phyloP scores from a whole-genome alignment of 2,329 filamentous ascomycete species.

The Colletotrichum tabaci region DNA sequence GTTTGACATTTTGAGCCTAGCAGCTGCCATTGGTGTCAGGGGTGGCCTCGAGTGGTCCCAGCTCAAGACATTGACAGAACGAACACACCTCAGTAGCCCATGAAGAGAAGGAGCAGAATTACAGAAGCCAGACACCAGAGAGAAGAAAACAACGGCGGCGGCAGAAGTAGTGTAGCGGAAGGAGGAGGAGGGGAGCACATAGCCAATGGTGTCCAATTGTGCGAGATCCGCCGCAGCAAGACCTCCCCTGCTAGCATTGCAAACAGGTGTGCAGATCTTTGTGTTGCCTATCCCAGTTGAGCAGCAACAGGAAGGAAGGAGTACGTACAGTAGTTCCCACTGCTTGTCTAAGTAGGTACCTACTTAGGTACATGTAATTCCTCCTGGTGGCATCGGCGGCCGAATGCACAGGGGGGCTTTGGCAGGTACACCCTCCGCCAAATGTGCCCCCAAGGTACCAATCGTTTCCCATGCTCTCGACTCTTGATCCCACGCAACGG shows the following conservation, averaged over 20 bases:
- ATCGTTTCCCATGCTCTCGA: neutral
- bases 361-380: neutral
- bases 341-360: no score
- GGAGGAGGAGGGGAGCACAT: neutral
- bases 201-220: neutral
- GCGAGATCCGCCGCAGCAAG: no score
- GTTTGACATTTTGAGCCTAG: neutral
- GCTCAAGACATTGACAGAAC: constrained; percentile 4
- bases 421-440: neutral
- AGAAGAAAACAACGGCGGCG: no score
- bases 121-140: neutral
- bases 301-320: neutral
- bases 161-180: neutral
- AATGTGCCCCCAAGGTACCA: neutral
- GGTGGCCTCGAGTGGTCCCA: constrained; percentile 13
- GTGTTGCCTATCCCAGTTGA: constrained; percentile 11
- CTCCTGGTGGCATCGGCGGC: neutral
- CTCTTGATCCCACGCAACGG: neutral
- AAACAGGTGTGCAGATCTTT: constrained; percentile 37
- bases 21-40: constrained; percentile 7
- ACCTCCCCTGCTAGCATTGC: constrained; percentile 22
- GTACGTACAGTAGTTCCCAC: no score
- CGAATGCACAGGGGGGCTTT: neutral
- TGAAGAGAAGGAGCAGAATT: neutral
- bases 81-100: neutral